Evolutionary conservation across 1,139 yeast species (phyloP).

Genomic region (Kodamaea derodonti): DNA sequence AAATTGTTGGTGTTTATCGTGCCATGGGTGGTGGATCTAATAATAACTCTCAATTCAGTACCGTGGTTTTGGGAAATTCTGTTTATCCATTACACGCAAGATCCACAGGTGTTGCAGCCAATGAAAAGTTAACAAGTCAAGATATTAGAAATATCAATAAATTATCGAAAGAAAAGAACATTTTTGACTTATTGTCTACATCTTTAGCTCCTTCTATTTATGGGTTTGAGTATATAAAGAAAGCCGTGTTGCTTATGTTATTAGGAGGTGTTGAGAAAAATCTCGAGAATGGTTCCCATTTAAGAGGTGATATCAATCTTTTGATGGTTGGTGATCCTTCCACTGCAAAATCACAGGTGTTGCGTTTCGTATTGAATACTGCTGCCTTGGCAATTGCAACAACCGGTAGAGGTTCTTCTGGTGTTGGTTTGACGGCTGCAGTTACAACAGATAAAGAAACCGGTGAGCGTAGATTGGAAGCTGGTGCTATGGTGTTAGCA

Average conservation of each 20-base stretch:
- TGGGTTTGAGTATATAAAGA: slow-evolving; percentile 88
- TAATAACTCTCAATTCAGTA: slow-evolving; percentile 67
- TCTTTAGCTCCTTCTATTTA: slow-evolving; percentile 95
- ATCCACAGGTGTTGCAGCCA: slow-evolving; percentile 79
- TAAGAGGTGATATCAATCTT: slow-evolving; percentile 95
- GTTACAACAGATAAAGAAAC: slow-evolving; percentile 96
- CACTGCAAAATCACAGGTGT: slow-evolving; percentile 94
- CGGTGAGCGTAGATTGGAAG: slow-evolving; percentile 94
- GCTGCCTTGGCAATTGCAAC: slow-evolving; percentile 96
- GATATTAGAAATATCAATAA: slow-evolving; percentile 87
- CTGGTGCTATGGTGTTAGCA: slow-evolving; percentile 99
- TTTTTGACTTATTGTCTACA: slow-evolving; percentile 76
- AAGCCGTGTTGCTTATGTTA: slow-evolving; percentile 86
- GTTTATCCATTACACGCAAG: slow-evolving; percentile 86
- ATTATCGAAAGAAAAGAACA: slow-evolving; percentile 58
- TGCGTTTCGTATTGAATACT: slow-evolving; percentile 89
- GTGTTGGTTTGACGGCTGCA: slow-evolving; percentile 99
- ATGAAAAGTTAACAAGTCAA: slow-evolving; percentile 69
- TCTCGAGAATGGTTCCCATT: slow-evolving; percentile 90
- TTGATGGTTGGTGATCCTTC: slow-evolving; percentile 99
- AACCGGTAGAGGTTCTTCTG: slow-evolving; percentile 98
- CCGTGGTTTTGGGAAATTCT: slow-evolving; percentile 81
- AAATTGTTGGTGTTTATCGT: slow-evolving; percentile 89
- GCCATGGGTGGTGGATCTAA: slow-evolving; percentile 80
- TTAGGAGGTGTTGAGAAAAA: slow-evolving; percentile 95